phyloP scores from a whole-genome alignment of 768 basidiomycete genomes.

The Panellus pusillus region DNA sequence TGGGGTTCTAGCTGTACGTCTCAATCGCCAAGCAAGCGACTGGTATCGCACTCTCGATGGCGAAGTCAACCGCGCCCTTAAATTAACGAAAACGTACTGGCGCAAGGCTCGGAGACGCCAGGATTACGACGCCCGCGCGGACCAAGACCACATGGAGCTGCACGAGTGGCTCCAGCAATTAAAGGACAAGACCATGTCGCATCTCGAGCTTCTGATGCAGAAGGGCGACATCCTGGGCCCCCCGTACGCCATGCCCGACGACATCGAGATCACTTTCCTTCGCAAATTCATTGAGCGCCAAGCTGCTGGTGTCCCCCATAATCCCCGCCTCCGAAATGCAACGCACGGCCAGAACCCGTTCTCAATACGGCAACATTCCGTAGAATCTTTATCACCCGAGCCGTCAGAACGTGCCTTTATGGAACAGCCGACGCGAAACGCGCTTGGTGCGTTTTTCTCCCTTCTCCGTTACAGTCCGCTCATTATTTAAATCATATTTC shows the following conservation, averaged over 20 bases:
- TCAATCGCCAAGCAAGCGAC: conserved; percentile 77
- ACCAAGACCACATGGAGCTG: conserved; percentile 87
- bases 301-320: conserved; percentile 72
- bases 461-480: conserved; percentile 20
- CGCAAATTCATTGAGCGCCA: conserved; percentile 84
- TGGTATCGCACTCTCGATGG: conserved; percentile 79
- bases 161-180: conserved; percentile 87
- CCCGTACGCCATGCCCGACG: conserved; percentile 79
- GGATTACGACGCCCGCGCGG: conserved; percentile 81
- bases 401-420: conserved; percentile 42
- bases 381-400: conserved; percentile 50
- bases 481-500: conserved; percentile 33
- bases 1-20: conserved; percentile 72
- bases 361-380: conserved; percentile 44
- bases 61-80: conserved; percentile 79
- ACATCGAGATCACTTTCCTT: conserved; percentile 74
- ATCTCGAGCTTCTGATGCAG: conserved; percentile 84
- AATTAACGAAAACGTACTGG: conserved; percentile 86
- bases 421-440: conserved; percentile 27
- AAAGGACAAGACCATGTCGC: conserved; percentile 88
- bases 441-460: conserved; percentile 9
- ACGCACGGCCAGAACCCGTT: conserved; percentile 21
- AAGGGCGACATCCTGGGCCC: conserved; percentile 85
- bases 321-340: conserved; percentile 69
- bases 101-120: conserved; percentile 78